A percentile compares a stretch with the other conserved stretches of the same genome.
These are phyloP conservation scores for Vaccinium macrocarpon DNA, from an alignment of 148 eudicot genomes.

Conservation along the genomic window DNA sequence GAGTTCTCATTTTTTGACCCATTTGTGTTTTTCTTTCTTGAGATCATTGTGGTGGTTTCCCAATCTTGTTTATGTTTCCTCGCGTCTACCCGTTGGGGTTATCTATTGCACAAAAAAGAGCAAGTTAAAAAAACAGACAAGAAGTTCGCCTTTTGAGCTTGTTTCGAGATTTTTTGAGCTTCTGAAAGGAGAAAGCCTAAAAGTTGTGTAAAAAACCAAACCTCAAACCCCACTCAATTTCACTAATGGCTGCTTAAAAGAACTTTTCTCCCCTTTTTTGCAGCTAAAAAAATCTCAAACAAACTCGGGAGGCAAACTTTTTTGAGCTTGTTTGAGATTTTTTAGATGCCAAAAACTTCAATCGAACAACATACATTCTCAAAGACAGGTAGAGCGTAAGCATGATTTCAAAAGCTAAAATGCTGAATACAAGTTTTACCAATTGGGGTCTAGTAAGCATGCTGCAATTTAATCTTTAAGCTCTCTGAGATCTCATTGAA, in stretches of 20 bases:
- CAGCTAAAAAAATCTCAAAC: neutral
- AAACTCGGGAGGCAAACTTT: neutral
- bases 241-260: neutral
- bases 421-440: neutral
- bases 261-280: neutral
- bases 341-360: neutral
- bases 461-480: neutral
- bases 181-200: too few species aligned
- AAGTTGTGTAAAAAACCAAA: neutral
- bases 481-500: neutral
- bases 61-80: neutral
- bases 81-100: neutral
- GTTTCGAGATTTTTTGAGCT: neutral
- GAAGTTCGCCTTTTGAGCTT: neutral
- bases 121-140: neutral
- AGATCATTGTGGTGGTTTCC: neutral
- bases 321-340: neutral
- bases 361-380: neutral
- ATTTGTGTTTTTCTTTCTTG: neutral
- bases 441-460: neutral
- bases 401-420: neutral
- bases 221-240: neutral
- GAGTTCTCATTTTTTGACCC: slow-evolving; percentile 29
- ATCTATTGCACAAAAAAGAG: neutral
- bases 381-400: neutral